Evolutionary conservation across 768 basidiomycete genomes (phyloP), one percentile per base, ranked within the genome.

Genomic region (Lentinula lateritia): DNA sequence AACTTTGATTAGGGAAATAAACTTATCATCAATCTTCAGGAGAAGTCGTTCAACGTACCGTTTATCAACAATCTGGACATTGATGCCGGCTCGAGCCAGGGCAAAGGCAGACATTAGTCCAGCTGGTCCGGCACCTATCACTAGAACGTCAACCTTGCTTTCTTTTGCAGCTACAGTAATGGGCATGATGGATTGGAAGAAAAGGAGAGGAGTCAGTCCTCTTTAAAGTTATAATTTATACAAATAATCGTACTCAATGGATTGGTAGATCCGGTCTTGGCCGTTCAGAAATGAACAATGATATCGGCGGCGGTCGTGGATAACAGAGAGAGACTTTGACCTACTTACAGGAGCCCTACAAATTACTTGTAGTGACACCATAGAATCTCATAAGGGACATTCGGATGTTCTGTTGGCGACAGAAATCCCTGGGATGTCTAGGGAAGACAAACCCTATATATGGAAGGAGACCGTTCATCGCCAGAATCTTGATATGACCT

Each of bases 71-170:
- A 89, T 81, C 8, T 82, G 76, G 23, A 87, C 82, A 39, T 80
- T 78, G 38, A 88, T 72, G 0, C 86, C 86, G 7, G 84, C 83
- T 46, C 68, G 78, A 8, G 77, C 80, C 38, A 89, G 77, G 2
- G 80, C 86, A 67, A 87, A 85, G 28, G 83, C 83, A 62, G 85
- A 87, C 87, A 92, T 89, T 3, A 90, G 70, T 2, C 90, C 84
- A 1, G 78, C 74, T 1, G 78, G 77, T 20, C 58, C 58, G 35
- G 58, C 58, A 48, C 58, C 58, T n/a, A 58, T 38, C 7, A 58
- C 34, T n/a, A 58, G 36, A 20, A 58, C 58, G 50, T 58, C 58
- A 5, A 58, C 58, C 45, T 46, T 34, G 34, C 23, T 58, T 8
- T 15, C 56, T 23, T 58, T 46, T 41, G 15, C 15, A 18, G 13